Conservation (phyloP, 2,329 filamentous ascomycete species). For the Onygena corvina region DNA sequence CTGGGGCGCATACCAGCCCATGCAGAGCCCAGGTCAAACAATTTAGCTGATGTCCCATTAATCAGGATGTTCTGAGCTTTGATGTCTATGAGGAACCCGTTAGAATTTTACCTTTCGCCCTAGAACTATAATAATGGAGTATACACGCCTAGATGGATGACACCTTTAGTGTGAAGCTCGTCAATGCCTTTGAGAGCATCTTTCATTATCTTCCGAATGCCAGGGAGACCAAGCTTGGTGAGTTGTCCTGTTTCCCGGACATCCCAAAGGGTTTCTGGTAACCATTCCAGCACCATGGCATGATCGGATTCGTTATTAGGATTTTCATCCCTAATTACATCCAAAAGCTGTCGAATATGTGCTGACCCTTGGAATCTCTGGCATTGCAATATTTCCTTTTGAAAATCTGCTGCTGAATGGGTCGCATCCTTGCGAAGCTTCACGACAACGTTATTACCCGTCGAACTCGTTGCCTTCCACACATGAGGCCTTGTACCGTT, state of each 20-base stretch:
- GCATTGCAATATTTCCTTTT: conserved; percentile 7
- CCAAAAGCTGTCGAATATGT: conserved; percentile 7
- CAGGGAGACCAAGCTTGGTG: not conserved
- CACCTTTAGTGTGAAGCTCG: conserved; percentile 2
- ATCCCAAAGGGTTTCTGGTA: not conserved
- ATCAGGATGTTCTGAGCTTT: conserved; percentile 10
- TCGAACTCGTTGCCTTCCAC: conserved; percentile 5
- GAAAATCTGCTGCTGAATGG: not conserved
- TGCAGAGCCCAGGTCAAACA: conserved; percentile 7
- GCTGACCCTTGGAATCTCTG: conserved; percentile 3
- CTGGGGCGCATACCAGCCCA: conserved; percentile 6
- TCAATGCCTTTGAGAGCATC: conserved; percentile 7
- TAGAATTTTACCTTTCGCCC: not conserved
- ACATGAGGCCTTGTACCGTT: conserved; percentile 4
- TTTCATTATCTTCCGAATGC: conserved; percentile 8
- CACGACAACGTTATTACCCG: conserved; percentile 2
- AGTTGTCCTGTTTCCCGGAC: not conserved
- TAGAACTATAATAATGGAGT: not conserved
- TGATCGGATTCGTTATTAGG: not conserved
- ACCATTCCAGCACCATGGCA: conserved; percentile 4
- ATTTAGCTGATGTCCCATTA: conserved; percentile 4
- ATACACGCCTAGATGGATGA: conserved; percentile 8
- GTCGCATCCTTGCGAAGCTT: conserved; percentile 5
- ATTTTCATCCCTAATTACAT: conserved; percentile 5
- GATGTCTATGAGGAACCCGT: conserved; percentile 1